Conservation (phyloP, 345 rosid species). For the Tarenaya hassleriana region DNA sequence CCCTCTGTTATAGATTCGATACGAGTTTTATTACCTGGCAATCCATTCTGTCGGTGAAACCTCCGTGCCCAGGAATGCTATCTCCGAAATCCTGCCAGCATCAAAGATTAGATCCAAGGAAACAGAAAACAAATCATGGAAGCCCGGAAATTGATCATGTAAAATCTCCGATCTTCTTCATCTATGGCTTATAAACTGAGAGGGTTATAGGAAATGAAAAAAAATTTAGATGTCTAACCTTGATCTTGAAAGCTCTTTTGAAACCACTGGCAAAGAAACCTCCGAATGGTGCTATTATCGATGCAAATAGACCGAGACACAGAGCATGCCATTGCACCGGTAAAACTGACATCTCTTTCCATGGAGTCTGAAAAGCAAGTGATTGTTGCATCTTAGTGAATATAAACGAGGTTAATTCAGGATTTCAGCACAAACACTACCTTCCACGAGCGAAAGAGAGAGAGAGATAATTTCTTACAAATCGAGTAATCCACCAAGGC, state of each 20-base stretch:
- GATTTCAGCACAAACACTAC: background rate
- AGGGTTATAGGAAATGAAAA: too few species aligned
- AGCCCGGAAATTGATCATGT: too few species aligned
- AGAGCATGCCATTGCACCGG: constrained; percentile 95
- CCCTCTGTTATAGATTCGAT: too few species aligned
- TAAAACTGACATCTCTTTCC: constrained; percentile 68
- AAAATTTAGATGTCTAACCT: constrained; percentile 47
- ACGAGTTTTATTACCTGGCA: too few species aligned
- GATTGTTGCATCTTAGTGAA: too few species aligned
- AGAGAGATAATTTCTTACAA: constrained; percentile 56
- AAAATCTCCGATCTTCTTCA: background rate
- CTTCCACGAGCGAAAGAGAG: background rate
- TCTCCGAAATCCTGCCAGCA: constrained; percentile 86
- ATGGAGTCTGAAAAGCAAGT: constrained; percentile 51
- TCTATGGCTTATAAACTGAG: too few species aligned
- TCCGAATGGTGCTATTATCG: constrained; percentile 94
- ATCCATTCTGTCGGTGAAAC: constrained; percentile 93
- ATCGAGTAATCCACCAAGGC: constrained; percentile 52
- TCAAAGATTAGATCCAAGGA: background rate
- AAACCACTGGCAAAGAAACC: constrained; percentile 98
- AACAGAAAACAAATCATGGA: too few species aligned
- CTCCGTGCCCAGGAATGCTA: constrained; percentile 96
- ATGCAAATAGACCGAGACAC: constrained; percentile 85
- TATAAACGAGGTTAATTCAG: background rate
- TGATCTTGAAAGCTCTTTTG: constrained; percentile 91